These are phyloP conservation scores for Boletus vinaceobasis DNA, from an alignment of 768 basidiomycete genomes.

Conservation along the genomic window DNA sequence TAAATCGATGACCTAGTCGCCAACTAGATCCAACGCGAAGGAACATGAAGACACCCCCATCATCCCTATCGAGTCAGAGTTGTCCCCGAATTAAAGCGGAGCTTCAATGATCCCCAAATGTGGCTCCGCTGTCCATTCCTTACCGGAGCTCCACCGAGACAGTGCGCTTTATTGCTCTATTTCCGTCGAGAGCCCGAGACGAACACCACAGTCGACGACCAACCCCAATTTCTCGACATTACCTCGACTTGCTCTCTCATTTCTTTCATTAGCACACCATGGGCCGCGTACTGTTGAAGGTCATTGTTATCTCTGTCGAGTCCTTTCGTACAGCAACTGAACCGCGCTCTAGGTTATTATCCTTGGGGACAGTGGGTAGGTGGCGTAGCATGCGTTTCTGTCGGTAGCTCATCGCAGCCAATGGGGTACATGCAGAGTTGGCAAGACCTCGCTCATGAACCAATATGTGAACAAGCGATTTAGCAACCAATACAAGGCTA, in stretches of 20 bases:
- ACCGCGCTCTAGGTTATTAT: conserved; percentile 79
- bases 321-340: conserved; percentile 8
- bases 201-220: conserved; percentile 11
- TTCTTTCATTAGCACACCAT: conserved; percentile 35
- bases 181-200: conserved; percentile 7
- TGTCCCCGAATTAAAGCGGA: conserved; percentile 21
- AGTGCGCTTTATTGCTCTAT: conserved; percentile 3
- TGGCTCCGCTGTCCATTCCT: conserved; percentile 7
- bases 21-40: conserved; percentile 2
- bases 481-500: conserved; percentile 99
- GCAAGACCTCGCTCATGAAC: conserved; percentile 99
- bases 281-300: conserved; percentile 89
- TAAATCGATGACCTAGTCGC: conserved; percentile 5
- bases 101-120: conserved; percentile 20
- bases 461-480: conserved; percentile 99
- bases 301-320: conserved; percentile 25
- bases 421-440: conserved; percentile 57
- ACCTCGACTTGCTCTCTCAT: not conserved
- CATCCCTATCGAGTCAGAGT: not conserved
- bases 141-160: conserved; percentile 21
- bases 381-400: not conserved
- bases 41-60: not conserved
- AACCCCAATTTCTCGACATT: not conserved
- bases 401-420: conserved; percentile 8
- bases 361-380: conserved; percentile 94